Percentiles rank a stretch among this genome's conserved stretches.
phyloP scores from a whole-genome alignment of 2,329 filamentous ascomycete species.

The Nothophaeocryptopus gaeumannii region DNA sequence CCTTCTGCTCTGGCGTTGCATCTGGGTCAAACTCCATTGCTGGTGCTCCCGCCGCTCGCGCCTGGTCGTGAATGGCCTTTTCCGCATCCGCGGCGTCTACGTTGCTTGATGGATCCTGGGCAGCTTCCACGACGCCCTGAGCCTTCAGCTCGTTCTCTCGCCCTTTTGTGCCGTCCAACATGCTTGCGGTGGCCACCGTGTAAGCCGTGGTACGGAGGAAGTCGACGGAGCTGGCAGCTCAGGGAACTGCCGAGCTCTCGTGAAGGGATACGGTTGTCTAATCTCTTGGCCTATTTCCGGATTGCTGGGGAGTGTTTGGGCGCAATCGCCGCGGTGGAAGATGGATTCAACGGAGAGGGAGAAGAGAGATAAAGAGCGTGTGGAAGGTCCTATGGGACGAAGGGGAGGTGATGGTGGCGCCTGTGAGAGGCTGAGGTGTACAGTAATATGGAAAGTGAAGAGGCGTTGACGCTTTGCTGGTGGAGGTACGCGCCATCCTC shows the following conservation, averaged over 20 bases:
- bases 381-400: not conserved
- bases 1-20: conserved; percentile 80
- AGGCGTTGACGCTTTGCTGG: too few relatives aligned
- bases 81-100: conserved; percentile 71
- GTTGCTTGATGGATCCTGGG: conserved; percentile 65
- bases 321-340: conserved; percentile 1
- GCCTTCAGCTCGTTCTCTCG: conserved; percentile 66
- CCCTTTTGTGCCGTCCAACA: conserved; percentile 32
- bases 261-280: not conserved
- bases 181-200: conserved; percentile 24
- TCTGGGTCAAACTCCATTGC: conserved; percentile 87
- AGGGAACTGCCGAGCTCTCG: not conserved
- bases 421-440: too few relatives aligned
- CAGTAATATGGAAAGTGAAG: too few relatives aligned
- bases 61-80: conserved; percentile 71
- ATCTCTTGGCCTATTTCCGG: conserved; percentile 1
- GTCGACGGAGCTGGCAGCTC: not conserved
- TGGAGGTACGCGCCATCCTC: too few relatives aligned
- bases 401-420: not conserved
- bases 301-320: not conserved
- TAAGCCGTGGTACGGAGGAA: conserved; percentile 4
- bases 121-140: conserved; percentile 75
- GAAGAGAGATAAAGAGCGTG: not conserved
- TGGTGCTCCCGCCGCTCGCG: conserved; percentile 71
- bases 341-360: not conserved